Conservation (phyloP, 2,329 filamentous ascomycete genomes). For the Penicillium sp. region DNA sequence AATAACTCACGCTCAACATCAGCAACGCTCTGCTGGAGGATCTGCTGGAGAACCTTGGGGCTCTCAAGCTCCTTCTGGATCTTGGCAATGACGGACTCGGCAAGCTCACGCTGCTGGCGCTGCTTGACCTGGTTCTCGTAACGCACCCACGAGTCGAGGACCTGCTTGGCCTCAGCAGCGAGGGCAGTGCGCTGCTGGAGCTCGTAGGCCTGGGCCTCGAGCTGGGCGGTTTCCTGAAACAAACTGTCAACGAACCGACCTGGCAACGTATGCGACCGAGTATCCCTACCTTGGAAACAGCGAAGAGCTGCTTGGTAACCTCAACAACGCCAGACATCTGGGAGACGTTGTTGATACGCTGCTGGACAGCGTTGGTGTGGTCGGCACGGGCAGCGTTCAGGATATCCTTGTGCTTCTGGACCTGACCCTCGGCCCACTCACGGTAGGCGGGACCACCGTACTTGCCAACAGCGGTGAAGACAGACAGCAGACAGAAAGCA, state of each 20-base stretch:
- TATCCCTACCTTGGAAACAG: conserved; percentile 83
- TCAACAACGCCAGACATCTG: conserved; percentile 93
- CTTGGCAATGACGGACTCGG: conserved; percentile 90
- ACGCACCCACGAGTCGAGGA: conserved; percentile 97
- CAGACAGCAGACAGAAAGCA: conserved; percentile 84
- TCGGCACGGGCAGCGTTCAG: conserved; percentile 90
- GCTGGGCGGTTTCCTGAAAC: conserved; percentile 84
- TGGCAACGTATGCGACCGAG: background rate
- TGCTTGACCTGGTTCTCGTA: conserved; percentile 99
- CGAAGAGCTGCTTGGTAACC: conserved; percentile 94
- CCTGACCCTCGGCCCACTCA: conserved; percentile 86
- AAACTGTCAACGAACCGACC: conserved; percentile 5
- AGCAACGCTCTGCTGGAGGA: conserved; percentile 91
- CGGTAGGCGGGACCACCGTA: conserved; percentile 89
- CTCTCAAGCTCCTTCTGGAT: conserved; percentile 98
- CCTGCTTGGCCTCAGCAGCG: conserved; percentile 86
- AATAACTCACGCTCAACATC: conserved; percentile 86
- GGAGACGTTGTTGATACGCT: conserved; percentile 88
- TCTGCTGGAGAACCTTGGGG: conserved; percentile 95
- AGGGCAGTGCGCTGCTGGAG: conserved; percentile 94
- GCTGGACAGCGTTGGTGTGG: conserved; percentile 93
- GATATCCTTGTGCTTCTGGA: conserved; percentile 90
- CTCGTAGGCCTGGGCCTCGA: conserved; percentile 95
- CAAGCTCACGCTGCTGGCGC: conserved; percentile 95
- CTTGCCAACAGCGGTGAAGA: conserved; percentile 90